These are phyloP conservation scores for Thoreauomyces humboldtii DNA, from an alignment of 192 early-diverging fungal genomes.

Conservation along the genomic window DNA sequence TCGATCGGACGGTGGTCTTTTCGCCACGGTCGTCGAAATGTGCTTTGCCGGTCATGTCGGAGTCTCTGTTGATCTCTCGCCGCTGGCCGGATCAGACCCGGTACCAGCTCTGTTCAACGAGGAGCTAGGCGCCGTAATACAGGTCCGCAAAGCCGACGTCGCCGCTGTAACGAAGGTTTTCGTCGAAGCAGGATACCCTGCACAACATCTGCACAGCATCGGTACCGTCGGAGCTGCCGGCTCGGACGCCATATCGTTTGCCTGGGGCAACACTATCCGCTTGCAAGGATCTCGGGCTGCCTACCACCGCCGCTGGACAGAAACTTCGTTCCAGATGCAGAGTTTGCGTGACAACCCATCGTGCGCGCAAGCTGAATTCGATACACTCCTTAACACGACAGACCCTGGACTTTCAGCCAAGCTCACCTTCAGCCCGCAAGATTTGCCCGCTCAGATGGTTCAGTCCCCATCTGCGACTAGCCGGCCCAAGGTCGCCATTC, in stretches of 20 bases:
- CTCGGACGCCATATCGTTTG: constrained; percentile 49
- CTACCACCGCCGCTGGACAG: constrained; percentile 82
- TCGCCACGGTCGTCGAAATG: constrained; percentile 93
- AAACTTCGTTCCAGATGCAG: constrained; percentile 92
- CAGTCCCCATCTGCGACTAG: constrained; percentile 2
- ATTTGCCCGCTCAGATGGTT: constrained; percentile 35
- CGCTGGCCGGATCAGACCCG: constrained; percentile 37
- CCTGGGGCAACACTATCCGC: constrained; percentile 36
- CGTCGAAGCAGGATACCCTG: constrained; percentile 53
- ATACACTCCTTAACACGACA: constrained; percentile 59
- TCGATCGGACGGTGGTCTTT: constrained; percentile 96
- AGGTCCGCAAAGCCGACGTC: constrained; percentile 65
- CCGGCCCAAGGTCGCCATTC: constrained; percentile 81
- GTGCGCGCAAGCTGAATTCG: constrained; percentile 83
- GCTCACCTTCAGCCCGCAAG: constrained; percentile 77
- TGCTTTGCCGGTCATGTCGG: constrained; percentile 92
- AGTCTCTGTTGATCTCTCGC: constrained; percentile 61
- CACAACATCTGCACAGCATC: constrained; percentile 51
- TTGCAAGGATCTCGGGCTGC: constrained; percentile 58
- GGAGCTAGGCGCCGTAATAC: constrained; percentile 96
- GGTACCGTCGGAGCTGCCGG: constrained; percentile 52
- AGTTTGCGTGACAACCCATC: constrained; percentile 82
- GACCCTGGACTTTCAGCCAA: constrained; percentile 79
- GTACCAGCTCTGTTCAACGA: constrained; percentile 88
- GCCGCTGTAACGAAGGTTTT: constrained; percentile 53